Base-by-base conservation (phyloP, 2,329 filamentous ascomycete species). In the Neocatenulostroma microsporum region DNA sequence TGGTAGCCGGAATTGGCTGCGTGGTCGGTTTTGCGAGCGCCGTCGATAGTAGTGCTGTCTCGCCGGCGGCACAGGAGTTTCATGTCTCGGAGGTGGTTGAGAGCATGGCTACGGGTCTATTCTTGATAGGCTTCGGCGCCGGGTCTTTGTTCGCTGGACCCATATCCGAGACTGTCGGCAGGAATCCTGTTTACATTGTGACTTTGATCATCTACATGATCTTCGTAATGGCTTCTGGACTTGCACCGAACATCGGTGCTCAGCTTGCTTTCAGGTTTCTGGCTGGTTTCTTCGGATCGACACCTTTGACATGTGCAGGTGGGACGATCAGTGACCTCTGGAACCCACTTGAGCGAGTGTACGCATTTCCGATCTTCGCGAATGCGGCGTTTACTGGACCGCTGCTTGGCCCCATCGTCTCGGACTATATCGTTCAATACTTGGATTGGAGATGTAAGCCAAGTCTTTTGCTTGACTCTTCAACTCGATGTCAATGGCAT, bases 21-120 rank as follows among this genome's bases (percentile, higher is more conserved):
- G 62, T 71, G 0, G 70, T 75, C 0, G 66, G 66, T 3, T 59
- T 67, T 1, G 71, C 72, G 0, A 71, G 68, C 3, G 67, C 70
- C 0, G 73, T 77, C 26, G 71, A 76, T 37, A 68, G 69, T 1
- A 63, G 62, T 0, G 67, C 69, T 1, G 43, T 72, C 0, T 58
- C 59, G 0, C 63, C 70, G 41, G 70, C 68, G 0, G 60, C 63
- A 0, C 45, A 44, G 14, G 63, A 66, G 1, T 68, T 74, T 29
- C 60, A 63, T 0, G 71, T 74, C 0, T 65, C 63, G 18, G 58
- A 72, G 25, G 66, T 74, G 3, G 66, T 66, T 1, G 73, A 67
- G 47, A 69, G 64, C 8, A 48, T 74, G 17, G 67, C 68, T 1
- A 75, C 68, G 18, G 64, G 63, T 19, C 44, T 61, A 2, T 62